phyloP scores from a whole-genome alignment of 495 filamentous ascomycete genomes.

The Aspergillus saccharolyticus region DNA sequence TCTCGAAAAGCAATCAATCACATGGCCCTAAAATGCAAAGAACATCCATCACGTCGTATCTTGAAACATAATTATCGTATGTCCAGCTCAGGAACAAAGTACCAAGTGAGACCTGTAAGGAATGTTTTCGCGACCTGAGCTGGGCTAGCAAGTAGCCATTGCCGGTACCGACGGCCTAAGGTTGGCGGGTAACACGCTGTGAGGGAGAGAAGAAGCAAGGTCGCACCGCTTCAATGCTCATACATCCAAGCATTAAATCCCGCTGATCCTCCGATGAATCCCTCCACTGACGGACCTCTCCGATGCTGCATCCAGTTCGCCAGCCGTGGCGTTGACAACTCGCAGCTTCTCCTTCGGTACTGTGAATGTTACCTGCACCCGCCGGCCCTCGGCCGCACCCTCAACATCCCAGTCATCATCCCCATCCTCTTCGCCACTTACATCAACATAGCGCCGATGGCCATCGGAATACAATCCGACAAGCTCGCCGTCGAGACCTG shows the following conservation, averaged over 20 bases:
- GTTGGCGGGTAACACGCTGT: no score
- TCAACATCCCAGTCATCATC: constrained; percentile 91
- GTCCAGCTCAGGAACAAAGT: not conserved
- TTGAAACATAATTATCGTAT: not conserved
- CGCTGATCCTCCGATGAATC: not conserved
- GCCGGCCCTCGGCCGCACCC: constrained; percentile 66
- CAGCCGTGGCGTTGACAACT: constrained; percentile 67
- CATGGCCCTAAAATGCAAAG: no score
- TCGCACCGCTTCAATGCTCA: no score
- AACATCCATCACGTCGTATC: no score
- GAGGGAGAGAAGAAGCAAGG: no score
- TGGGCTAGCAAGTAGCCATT: no score
- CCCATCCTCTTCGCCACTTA: constrained; percentile 9
- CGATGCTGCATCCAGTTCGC: constrained; percentile 33
- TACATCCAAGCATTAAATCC: constrained; percentile 2
- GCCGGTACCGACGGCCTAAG: no score
- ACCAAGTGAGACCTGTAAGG: no score
- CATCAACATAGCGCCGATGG: not conserved
- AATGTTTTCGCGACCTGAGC: no score
- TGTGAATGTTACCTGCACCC: constrained; percentile 92
- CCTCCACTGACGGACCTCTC: constrained; percentile 25
- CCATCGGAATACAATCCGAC: not conserved
- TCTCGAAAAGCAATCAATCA: no score
- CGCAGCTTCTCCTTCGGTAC: constrained; percentile 78
- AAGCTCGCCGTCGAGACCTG: not conserved